Evolutionary conservation across 176 grass and related monocot species (phyloP).

Genomic region (Bothriochloa decipiens): DNA sequence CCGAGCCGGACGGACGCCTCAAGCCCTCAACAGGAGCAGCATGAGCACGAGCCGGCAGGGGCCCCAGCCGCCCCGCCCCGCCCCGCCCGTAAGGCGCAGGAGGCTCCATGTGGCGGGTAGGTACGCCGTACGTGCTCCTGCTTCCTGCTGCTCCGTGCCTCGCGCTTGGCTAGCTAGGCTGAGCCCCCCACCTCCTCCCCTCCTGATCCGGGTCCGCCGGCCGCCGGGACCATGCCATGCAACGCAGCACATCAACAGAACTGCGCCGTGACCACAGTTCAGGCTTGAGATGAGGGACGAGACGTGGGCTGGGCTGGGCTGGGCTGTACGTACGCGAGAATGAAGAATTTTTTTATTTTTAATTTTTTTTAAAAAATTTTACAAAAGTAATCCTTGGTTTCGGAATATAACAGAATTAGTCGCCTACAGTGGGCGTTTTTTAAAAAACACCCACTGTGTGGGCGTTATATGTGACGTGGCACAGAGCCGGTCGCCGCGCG

Average conservation of each 20-base stretch:
- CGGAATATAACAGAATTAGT: too few species aligned
- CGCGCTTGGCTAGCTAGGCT: background rate
- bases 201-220: too few species aligned
- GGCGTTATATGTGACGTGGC: too few species aligned
- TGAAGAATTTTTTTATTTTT: too few species aligned
- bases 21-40: background rate
- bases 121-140: background rate
- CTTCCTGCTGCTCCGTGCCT: background rate
- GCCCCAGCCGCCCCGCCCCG: background rate
- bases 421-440: too few species aligned
- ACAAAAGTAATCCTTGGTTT: too few species aligned
- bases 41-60: background rate
- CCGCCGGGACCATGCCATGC: constrained; percentile 35
- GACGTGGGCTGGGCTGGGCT: background rate
- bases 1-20: background rate
- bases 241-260: constrained; percentile 9
- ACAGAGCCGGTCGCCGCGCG: too few species aligned
- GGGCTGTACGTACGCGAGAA: constrained; percentile 16
- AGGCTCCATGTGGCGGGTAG: background rate
- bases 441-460: too few species aligned
- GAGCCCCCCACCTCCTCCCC: too few species aligned
- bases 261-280: constrained; percentile 38
- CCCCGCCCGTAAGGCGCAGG: constrained; percentile 10
- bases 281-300: background rate
- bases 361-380: too few species aligned